Percentiles rank a stretch among this genome's conserved stretches.
These are phyloP conservation scores for Populus tremula DNA, from an alignment of 345 rosid species.

Conservation along the genomic window DNA sequence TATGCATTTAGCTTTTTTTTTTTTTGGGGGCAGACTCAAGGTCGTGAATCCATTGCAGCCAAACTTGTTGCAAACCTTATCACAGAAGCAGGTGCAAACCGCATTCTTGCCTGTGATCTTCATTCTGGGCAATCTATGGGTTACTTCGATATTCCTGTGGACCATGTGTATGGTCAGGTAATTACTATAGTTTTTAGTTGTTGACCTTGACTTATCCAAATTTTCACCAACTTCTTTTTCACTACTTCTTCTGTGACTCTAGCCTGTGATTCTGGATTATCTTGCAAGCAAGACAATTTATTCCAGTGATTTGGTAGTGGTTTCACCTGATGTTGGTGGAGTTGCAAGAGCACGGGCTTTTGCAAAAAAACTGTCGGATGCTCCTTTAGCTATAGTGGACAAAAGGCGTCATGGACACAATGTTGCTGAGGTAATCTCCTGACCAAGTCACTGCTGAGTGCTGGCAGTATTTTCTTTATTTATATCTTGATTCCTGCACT, in stretches of 20 bases:
- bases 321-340: slow-evolving; percentile 93
- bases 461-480: background rate
- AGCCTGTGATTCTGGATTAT: slow-evolving; percentile 94
- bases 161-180: slow-evolving; percentile 94
- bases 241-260: background rate
- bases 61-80: slow-evolving; percentile 92
- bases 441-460: background rate
- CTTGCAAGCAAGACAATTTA: slow-evolving; percentile 83
- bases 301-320: slow-evolving; percentile 81
- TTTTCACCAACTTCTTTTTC: background rate
- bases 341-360: slow-evolving; percentile 34
- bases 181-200: background rate
- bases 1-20: background rate
- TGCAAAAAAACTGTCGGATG: slow-evolving; percentile 33
- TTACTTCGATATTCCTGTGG: slow-evolving; percentile 93
- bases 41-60: slow-evolving; percentile 95
- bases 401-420: slow-evolving; percentile 55
- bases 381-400: slow-evolving; percentile 34
- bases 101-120: slow-evolving; percentile 95
- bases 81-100: slow-evolving; percentile 94
- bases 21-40: slow-evolving; percentile 59
- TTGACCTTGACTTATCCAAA: background rate
- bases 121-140: slow-evolving; percentile 99
- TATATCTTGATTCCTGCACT: background rate
- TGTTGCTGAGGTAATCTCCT: slow-evolving; percentile 74